phyloP scores from a whole-genome alignment of 169 alveolate genomes.

The Plasmodium yoelii region DNA sequence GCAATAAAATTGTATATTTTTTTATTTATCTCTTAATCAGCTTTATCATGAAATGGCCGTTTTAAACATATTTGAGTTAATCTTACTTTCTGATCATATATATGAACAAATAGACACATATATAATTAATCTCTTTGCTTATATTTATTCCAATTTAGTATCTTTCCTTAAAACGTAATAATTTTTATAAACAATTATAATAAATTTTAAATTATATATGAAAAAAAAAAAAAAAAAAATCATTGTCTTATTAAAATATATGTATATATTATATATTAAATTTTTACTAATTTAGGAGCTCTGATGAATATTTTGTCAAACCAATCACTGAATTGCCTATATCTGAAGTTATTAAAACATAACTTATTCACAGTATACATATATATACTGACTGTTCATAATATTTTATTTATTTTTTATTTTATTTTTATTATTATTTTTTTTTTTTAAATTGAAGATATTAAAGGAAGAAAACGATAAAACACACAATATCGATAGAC shows the following conservation, averaged over 20 bases:
- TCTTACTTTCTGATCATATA: slow-evolving; percentile 42
- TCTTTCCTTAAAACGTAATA: slow-evolving; percentile 58
- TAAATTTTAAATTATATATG: neutral
- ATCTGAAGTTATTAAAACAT: slow-evolving; percentile 34
- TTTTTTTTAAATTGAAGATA: slow-evolving; percentile 6
- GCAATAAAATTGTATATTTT: neutral
- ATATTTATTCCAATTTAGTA: slow-evolving; percentile 54
- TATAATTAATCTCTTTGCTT: slow-evolving; percentile 50
- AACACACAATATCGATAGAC: slow-evolving; percentile 37
- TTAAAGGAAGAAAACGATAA: slow-evolving; percentile 59
- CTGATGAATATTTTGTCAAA: slow-evolving; percentile 55
- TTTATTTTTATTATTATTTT: too few relatives aligned
- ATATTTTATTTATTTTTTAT: neutral
- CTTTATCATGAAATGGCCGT: slow-evolving; percentile 67
- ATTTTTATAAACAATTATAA: neutral
- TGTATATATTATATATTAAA: too few relatives aligned
- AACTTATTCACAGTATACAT: neutral
- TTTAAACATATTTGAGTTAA: slow-evolving; percentile 38
- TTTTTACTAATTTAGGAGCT: slow-evolving; percentile 19
- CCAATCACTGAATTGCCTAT: slow-evolving; percentile 65
- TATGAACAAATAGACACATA: slow-evolving; percentile 52
- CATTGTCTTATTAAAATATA: neutral
- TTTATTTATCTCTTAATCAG: neutral
- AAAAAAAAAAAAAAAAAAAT: neutral
- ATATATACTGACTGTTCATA: neutral